These are phyloP conservation scores for Ceratobasidium sp. DNA, from an alignment of 1,284 basidiomycete genomes.

Conservation along the genomic window DNA sequence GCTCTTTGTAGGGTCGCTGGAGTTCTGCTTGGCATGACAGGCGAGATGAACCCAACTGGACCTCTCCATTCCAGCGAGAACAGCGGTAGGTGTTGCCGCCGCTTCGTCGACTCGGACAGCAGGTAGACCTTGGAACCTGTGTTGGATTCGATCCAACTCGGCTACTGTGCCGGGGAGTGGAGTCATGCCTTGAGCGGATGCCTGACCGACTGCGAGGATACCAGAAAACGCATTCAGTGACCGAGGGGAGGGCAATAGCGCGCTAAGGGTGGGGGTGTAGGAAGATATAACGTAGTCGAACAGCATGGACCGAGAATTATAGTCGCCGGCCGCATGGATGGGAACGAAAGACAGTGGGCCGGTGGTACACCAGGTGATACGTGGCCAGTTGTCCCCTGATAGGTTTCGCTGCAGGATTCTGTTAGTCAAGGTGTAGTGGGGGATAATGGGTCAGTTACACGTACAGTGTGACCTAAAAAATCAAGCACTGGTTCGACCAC, in stretches of 20 bases:
- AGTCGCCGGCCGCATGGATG: background rate
- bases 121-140: background rate
- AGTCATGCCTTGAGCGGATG: background rate
- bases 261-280: background rate
- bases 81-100: background rate
- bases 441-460: too few species aligned
- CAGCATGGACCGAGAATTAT: too few species aligned
- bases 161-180: background rate
- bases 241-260: background rate
- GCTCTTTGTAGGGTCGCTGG: background rate
- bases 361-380: conserved; percentile 19
- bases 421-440: too few species aligned
- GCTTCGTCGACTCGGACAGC: background rate
- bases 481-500: too few species aligned
- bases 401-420: too few species aligned
- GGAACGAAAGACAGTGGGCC: conserved; percentile 2
- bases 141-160: background rate
- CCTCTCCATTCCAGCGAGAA: background rate
- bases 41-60: conserved; percentile 7
- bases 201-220: background rate
- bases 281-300: conserved; percentile 4
- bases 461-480: too few species aligned
- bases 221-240: background rate
- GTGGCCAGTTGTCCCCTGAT: background rate
- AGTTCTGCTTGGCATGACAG: background rate